Evolutionary conservation across 352 stramenopile species (phyloP).

Genomic region (Phytophthora chlamydospora): DNA sequence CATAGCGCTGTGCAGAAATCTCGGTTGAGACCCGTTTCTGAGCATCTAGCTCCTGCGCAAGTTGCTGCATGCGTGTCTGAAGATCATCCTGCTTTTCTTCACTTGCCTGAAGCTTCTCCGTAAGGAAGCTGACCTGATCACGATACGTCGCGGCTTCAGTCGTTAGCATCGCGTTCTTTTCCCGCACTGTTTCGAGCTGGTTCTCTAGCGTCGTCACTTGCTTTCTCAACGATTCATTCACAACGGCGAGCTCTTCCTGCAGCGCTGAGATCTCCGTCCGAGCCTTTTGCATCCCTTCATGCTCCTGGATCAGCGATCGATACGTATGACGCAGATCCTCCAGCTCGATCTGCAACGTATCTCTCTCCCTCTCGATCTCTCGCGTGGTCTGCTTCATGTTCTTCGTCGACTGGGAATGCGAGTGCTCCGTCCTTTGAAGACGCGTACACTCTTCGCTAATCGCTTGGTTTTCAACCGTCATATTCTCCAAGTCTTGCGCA

Average conservation of each 20-base stretch:
- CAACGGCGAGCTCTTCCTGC: slow-evolving; percentile 60
- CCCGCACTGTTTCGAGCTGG: slow-evolving; percentile 51
- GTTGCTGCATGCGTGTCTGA: slow-evolving; percentile 58
- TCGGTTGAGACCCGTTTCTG: slow-evolving; percentile 78
- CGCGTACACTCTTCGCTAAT: slow-evolving; percentile 82
- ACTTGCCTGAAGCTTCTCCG: slow-evolving; percentile 65
- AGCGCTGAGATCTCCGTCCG: slow-evolving; percentile 56
- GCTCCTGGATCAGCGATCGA: slow-evolving; percentile 70
- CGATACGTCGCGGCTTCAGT: slow-evolving; percentile 68
- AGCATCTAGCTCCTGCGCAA: slow-evolving; percentile 55
- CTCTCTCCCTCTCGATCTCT: slow-evolving; percentile 68
- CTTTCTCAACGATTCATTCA: slow-evolving; percentile 74
- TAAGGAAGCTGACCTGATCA: slow-evolving; percentile 84
- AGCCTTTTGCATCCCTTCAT: slow-evolving; percentile 70
- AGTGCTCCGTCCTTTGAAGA: slow-evolving; percentile 61
- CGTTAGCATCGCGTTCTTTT: slow-evolving; percentile 63
- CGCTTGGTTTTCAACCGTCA: slow-evolving; percentile 88
- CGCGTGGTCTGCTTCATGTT: slow-evolving; percentile 63
- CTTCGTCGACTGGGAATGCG: slow-evolving; percentile 53
- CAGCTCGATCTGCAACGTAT: slow-evolving; percentile 75
- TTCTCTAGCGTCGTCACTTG: slow-evolving; percentile 66
- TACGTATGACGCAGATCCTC: slow-evolving; percentile 82
- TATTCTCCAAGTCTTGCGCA: slow-evolving; percentile 84
- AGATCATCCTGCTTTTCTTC: slow-evolving; percentile 62
- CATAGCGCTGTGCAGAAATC: slow-evolving; percentile 81